Percentiles rank a stretch among this genome's conserved stretches.
These are phyloP conservation scores for Citeromyces nyonsensis DNA, from an alignment of 805 yeast genomes.

Conservation along the genomic window DNA sequence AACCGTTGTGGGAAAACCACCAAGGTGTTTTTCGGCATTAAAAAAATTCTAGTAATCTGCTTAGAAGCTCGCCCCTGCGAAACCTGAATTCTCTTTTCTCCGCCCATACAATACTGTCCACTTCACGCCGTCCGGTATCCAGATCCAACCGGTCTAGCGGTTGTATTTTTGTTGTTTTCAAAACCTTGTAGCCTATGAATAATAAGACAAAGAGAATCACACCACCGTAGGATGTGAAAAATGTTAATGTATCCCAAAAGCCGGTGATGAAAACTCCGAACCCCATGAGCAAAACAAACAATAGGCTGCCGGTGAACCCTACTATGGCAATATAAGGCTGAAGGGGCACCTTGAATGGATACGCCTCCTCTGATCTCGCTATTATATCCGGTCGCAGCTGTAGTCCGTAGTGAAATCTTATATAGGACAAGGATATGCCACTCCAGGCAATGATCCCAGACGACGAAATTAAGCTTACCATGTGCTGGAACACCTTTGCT, in stretches of 20 bases:
- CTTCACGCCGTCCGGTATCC: conserved; percentile 27
- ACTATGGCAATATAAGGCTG: conserved; percentile 57
- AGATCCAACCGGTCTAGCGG: conserved; percentile 25
- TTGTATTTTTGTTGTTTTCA: conserved; percentile 20
- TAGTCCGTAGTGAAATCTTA: conserved; percentile 51
- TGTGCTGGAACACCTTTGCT: conserved; percentile 36
- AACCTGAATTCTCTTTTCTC: conserved; percentile 14
- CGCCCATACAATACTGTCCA: conserved; percentile 18
- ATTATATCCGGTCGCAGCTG: conserved; percentile 48
- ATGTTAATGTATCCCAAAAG: conserved; percentile 44
- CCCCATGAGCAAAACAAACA: conserved; percentile 43
- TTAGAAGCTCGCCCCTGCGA: too few relatives aligned
- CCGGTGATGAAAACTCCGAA: conserved; percentile 40
- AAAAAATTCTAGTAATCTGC: too few relatives aligned
- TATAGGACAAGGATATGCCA: conserved; percentile 50
- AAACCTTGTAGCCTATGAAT: conserved; percentile 26
- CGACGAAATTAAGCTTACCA: conserved; percentile 45
- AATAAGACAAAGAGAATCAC: conserved; percentile 33
- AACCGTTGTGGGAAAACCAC: too few relatives aligned
- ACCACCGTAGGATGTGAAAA: conserved; percentile 53
- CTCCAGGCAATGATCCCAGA: conserved; percentile 51
- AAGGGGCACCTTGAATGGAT: conserved; percentile 54
- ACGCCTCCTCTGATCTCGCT: conserved; percentile 42
- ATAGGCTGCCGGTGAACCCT: conserved; percentile 38
- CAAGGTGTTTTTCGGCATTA: too few relatives aligned